Percentiles rank a stretch among this genome's conserved stretches.
phyloP scores from a whole-genome alignment of 345 rosid species.

The Camelina laxa region DNA sequence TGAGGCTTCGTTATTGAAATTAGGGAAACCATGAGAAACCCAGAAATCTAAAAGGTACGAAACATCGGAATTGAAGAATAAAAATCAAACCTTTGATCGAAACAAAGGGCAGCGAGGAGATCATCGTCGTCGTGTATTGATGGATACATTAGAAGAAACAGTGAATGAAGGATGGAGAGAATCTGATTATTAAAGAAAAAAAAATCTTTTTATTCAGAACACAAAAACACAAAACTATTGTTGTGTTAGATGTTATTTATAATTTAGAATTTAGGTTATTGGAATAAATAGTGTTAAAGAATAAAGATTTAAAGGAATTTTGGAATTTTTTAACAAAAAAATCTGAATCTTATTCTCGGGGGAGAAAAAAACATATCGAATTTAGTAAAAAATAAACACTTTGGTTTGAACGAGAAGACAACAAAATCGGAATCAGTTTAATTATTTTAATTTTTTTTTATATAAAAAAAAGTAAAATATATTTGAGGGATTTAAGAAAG shows the following conservation, averaged over 20 bases:
- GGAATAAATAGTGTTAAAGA: no score
- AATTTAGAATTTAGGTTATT: no score
- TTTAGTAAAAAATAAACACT: not conserved
- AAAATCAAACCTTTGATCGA: conserved; percentile 42
- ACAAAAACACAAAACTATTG: no score
- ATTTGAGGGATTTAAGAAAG: conserved; percentile 29
- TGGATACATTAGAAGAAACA: conserved; percentile 25
- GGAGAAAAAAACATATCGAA: conserved; percentile 39
- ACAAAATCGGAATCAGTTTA: conserved; percentile 12
- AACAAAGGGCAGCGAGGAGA: conserved; percentile 40
- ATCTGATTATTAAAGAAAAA: not conserved
- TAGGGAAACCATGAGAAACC: conserved; percentile 5
- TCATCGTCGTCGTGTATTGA: conserved; percentile 28
- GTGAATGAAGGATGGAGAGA: conserved; percentile 23
- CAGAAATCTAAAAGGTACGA: not conserved
- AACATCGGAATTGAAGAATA: not conserved
- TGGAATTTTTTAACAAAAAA: not conserved
- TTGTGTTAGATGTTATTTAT: no score
- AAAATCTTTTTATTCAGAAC: not conserved
- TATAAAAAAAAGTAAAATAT: not conserved
- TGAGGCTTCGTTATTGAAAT: not conserved
- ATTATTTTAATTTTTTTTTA: not conserved
- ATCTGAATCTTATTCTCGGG: conserved; percentile 11
- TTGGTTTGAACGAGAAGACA: conserved; percentile 32
- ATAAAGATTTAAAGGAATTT: not conserved